Evolutionary conservation across 2,329 filamentous ascomycete genomes (phyloP), one percentile per base, ranked within the genome.

Genomic region (Lachnellula occidentalis): DNA sequence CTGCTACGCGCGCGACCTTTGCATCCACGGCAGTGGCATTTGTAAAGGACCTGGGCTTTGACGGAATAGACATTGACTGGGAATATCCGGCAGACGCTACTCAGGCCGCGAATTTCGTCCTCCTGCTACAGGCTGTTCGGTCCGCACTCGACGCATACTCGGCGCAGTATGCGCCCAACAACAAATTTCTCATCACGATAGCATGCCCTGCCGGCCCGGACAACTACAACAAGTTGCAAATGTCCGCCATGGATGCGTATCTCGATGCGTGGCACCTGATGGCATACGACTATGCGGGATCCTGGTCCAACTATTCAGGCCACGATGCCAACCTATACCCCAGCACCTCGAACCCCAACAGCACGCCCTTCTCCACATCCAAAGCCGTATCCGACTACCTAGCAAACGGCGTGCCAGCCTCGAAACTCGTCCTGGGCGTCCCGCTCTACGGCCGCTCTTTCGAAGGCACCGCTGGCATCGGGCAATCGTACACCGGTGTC

Each of bases 401-500:
- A 34, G 69, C 73, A 1, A 78, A 79, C 4, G 85, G 84, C 6
- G 80, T 94, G 0, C 74, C 81, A 0, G 66, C 81, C 0, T 67
- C 70, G 51, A 92, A 92, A 69, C 80, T 95, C 53, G 79, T 89
- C 2, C 74, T 94, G 4, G 89, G 90, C 2, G 86, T 94, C 78
- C 89, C 90, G 0, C 74, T 95, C 7, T 94, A 94, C 67, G 90
- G 89, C 1, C 85, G 87, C 21, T 75, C 84, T 0, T 94, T 92
- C 65, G 71, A 76, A 47, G 70, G 75, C 36, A 87, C 90, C 0
- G 70, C 74, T n/a, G 88, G 88, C 0, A 78, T 85, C 1, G 90
- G 89, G 8, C 70, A 78, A 57, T 54, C 78, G 0, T 94, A 77
- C 71, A 77, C 65, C 3, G 87, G 87, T 17, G 71, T 86, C 21